A percentile compares a stretch with the other conserved stretches of the same genome.
Evolutionary conservation across 257 asterid genomes (phyloP).

Genomic region (Capsicum pubescens): DNA sequence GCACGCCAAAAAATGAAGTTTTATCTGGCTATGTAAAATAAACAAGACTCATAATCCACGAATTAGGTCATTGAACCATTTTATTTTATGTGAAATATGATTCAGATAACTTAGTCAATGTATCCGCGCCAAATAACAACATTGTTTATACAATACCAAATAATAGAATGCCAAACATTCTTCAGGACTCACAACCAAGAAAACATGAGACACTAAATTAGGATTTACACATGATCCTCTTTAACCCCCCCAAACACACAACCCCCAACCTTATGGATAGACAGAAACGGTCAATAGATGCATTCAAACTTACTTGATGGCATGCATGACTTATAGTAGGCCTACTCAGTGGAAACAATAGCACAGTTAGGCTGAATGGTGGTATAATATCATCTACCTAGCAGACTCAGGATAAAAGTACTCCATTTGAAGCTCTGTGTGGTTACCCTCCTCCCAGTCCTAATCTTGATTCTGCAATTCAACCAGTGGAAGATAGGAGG

Average conservation of each 20-base stretch:
- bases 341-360: conserved; percentile 2
- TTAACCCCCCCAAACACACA: not conserved
- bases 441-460: not conserved
- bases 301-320: not conserved
- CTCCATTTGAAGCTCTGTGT: not conserved
- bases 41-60: not conserved
- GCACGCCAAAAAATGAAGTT: conserved; percentile 28
- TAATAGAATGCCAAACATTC: not conserved
- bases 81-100: not conserved
- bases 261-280: not conserved
- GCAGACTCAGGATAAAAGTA: not conserved
- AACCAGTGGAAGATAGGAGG: not conserved
- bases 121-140: not conserved
- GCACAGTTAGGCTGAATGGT: not conserved
- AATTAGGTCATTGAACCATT: conserved; percentile 3
- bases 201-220: not conserved
- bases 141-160: not conserved
- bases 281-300: not conserved
- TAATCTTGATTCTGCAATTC: not conserved
- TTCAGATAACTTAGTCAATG: not conserved
- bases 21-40: conserved; percentile 8
- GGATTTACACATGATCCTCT: conserved; percentile 3
- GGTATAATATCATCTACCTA: not conserved
- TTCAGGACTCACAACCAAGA: not conserved
- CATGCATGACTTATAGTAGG: not conserved